Percentiles rank a stretch among this genome's conserved stretches.
phyloP scores from a whole-genome alignment of 352 stramenopile species.

The Globisporangium rhizosaccharum region DNA sequence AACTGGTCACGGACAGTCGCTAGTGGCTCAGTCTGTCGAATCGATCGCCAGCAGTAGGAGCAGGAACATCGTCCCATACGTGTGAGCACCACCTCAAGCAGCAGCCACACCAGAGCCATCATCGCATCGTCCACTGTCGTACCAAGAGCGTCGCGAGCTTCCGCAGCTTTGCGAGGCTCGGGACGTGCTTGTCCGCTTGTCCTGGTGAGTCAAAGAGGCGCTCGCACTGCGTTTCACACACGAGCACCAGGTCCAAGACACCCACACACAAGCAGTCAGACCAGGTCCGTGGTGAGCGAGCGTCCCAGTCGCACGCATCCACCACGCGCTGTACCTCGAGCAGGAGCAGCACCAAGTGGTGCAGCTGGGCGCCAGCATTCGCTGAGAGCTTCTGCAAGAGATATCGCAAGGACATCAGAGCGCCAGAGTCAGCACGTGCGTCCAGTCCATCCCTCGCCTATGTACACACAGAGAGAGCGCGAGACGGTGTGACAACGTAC shows the following conservation, averaged over 20 bases:
- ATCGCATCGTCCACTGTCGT: constrained; percentile 2
- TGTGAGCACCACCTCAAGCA: neutral
- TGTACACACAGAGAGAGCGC: neutral
- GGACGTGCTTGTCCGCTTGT: constrained; percentile 50
- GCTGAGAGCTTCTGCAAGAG: constrained; percentile 42
- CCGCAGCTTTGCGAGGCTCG: constrained; percentile 39
- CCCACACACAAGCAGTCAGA: too few species aligned
- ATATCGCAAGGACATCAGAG: neutral
- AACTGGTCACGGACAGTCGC: constrained; percentile 58
- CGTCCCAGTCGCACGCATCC: neutral
- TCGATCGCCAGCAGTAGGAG: neutral
- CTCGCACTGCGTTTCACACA: constrained; percentile 27
- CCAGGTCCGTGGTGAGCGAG: too few species aligned
- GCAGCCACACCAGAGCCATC: neutral
- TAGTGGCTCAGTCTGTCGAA: constrained; percentile 46
- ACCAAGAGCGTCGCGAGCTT: constrained; percentile 51
- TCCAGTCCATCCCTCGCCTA: too few species aligned
- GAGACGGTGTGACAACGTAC: constrained; percentile 17
- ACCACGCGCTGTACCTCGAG: constrained; percentile 29
- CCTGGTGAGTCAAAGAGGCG: constrained; percentile 37
- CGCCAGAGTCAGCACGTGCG: neutral
- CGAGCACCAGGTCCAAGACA: neutral
- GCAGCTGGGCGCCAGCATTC: constrained; percentile 31
- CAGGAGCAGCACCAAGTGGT: constrained; percentile 41
- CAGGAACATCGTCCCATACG: neutral